A percentile compares a stretch with the other conserved stretches of the same genome.
Conservation (phyloP, 176 grass and related monocot species). For the Hordeum marinum region DNA sequence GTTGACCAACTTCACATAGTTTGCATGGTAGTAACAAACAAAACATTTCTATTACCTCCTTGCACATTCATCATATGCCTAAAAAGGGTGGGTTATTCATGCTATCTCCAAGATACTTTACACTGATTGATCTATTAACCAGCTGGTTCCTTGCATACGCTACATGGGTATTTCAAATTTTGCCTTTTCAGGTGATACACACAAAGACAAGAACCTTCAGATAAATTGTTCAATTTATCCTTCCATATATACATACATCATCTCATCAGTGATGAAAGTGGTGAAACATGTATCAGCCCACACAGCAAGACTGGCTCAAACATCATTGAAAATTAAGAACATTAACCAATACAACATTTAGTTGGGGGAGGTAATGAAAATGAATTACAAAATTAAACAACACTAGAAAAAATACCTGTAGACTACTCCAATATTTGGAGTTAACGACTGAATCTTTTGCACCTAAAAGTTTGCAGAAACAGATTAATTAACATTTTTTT, state of each 20-base stretch:
- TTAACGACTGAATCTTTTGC: constrained; percentile 92
- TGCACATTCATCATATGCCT: background rate
- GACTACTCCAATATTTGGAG: constrained; percentile 88
- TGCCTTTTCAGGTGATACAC: background rate
- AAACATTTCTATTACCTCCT: background rate
- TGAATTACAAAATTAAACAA: constrained; percentile 5
- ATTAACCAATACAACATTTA: background rate
- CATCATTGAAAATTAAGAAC: background rate
- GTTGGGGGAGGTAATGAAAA: background rate
- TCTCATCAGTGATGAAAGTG: background rate
- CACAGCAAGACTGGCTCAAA: background rate
- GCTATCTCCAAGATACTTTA: background rate
- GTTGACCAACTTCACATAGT: background rate
- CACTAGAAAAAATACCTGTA: constrained; percentile 54
- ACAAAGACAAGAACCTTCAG: background rate
- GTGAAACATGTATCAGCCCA: background rate
- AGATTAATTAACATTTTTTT: background rate
- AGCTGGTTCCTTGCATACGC: background rate
- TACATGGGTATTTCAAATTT: background rate
- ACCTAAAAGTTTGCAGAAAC: constrained; percentile 46
- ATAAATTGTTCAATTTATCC: background rate
- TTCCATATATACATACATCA: background rate
- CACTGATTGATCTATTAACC: background rate
- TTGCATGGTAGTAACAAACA: background rate
- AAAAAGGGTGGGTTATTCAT: background rate